Base-by-base conservation (phyloP, 2,329 filamentous ascomycete genomes). In the Penicillium sp. region DNA sequence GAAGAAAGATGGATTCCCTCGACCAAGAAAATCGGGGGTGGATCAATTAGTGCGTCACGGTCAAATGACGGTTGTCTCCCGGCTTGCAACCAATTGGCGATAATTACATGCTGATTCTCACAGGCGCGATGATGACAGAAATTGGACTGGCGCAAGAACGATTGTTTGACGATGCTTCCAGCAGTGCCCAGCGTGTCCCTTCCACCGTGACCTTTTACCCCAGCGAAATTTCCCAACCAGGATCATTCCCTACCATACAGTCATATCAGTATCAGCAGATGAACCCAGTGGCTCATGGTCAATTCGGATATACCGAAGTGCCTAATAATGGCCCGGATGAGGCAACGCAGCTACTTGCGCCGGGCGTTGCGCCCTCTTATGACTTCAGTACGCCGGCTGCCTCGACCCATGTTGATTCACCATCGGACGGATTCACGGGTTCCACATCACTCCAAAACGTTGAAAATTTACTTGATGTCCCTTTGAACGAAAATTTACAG, bases 1-100 rank as follows among this genome's bases (percentile, higher is more conserved):
- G 72, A 73, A 60, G 68, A 73, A 49, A 65, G 62, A 56, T 73
- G 71, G 72, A 69, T 73, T 53, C 67, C 70, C 12, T 59, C 59
- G 6, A 54, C 56, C 12, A 54, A 26, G 6, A 60, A 66, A 9
- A 64, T 56, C 46, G 68, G 65, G 33, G 63, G 58, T 52, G 67
- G 63, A 44, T 71, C 70, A 56, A 67, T 67, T 60, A 66, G 69
- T 72, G 58, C 51, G 70, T 61, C 42, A 8, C 18, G 29, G 27
- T 29, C n/a, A 6, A 33, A 49, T 29, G 23, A 14, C 14, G 33
- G n/a, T 37, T 37, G 15, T 37, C 33, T 37, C n/a, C 33, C 29
- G 29, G 12, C 15, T 12, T 31, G 15, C 7, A 22, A 43, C 14
- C 20, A 15, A 8, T 46, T 22, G 1, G 22, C 14, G 14, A 9